Conservation (phyloP, 2,329 filamentous ascomycete species). For the Mariannaea sp. region DNA sequence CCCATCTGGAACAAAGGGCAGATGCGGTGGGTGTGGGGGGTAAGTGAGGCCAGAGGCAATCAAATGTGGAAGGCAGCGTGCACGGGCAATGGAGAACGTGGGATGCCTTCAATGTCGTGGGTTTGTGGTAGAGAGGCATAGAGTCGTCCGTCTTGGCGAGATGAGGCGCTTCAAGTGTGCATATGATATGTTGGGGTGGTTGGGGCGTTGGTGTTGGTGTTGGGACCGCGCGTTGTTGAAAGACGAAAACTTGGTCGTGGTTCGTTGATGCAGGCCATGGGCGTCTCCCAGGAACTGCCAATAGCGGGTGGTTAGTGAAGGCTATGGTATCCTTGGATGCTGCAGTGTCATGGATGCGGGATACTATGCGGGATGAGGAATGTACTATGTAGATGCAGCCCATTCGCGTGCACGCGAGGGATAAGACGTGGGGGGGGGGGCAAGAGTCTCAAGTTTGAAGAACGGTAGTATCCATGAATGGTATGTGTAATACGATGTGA, state of each 20-base stretch:
- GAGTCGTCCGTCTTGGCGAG: too few species aligned
- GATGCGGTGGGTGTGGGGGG: slow-evolving; percentile 37
- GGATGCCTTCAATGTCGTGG: slow-evolving; percentile 2
- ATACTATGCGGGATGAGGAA: slow-evolving; percentile 10
- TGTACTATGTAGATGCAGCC: slow-evolving; percentile 5
- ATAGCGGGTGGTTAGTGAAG: not conserved
- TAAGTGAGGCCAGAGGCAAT: not conserved
- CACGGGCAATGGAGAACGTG: slow-evolving; percentile 9
- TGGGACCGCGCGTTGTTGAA: slow-evolving; percentile 1
- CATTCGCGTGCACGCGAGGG: not conserved
- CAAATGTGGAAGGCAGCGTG: slow-evolving; percentile 18
- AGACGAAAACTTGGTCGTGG: not conserved
- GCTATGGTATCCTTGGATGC: not conserved
- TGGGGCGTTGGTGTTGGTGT: slow-evolving; percentile 9
- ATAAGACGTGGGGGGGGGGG: slow-evolving; percentile 3
- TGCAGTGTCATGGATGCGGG: not conserved
- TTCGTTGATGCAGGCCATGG: slow-evolving; percentile 3
- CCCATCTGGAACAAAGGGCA: slow-evolving; percentile 7
- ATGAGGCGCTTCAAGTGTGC: too few species aligned
- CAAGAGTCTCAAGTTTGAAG: not conserved
- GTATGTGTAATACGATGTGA: slow-evolving; percentile 12
- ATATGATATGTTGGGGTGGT: slow-evolving; percentile 4
- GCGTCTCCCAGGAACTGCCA: not conserved
- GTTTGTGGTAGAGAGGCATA: too few species aligned
- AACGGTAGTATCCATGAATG: too few species aligned